Evolutionary conservation across 768 basidiomycete species (phyloP).

Genomic region (Myochromella boudieri): DNA sequence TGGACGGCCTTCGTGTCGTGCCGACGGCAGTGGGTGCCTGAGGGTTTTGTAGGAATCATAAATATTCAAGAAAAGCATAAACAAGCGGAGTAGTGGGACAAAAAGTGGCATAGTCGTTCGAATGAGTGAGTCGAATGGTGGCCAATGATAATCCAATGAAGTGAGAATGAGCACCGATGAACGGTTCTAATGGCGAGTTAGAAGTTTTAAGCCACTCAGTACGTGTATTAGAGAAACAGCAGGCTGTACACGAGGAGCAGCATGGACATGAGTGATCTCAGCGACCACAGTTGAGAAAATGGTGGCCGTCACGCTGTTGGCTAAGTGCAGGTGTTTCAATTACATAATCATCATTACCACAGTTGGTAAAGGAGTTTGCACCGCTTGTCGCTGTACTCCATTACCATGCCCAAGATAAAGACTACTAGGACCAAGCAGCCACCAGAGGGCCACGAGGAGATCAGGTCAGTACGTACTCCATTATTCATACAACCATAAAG

Average conservation of each 20-base stretch:
- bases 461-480: constrained; percentile 61
- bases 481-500: not conserved
- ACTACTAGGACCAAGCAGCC: constrained; percentile 92
- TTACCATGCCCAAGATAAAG: constrained; percentile 86
- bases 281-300: constrained; percentile 1
- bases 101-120: constrained; percentile 58
- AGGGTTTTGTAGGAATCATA: constrained; percentile 86
- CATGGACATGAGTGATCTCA: constrained; percentile 15
- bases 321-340: constrained; percentile 13
- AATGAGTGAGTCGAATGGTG: constrained; percentile 7
- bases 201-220: constrained; percentile 3
- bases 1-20: constrained; percentile 57
- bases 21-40: constrained; percentile 58
- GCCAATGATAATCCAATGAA: not conserved
- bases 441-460: constrained; percentile 95
- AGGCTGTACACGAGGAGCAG: constrained; percentile 4
- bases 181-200: not conserved
- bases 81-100: constrained; percentile 65
- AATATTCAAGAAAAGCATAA: constrained; percentile 75
- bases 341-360: constrained; percentile 17
- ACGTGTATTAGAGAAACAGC: constrained; percentile 13
- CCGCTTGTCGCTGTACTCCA: not conserved
- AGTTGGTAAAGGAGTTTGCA: constrained; percentile 5
- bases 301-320: constrained; percentile 7
- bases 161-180: not conserved